Base-by-base conservation (phyloP, 768 basidiomycete species). In the Lentinula sp. region DNA sequence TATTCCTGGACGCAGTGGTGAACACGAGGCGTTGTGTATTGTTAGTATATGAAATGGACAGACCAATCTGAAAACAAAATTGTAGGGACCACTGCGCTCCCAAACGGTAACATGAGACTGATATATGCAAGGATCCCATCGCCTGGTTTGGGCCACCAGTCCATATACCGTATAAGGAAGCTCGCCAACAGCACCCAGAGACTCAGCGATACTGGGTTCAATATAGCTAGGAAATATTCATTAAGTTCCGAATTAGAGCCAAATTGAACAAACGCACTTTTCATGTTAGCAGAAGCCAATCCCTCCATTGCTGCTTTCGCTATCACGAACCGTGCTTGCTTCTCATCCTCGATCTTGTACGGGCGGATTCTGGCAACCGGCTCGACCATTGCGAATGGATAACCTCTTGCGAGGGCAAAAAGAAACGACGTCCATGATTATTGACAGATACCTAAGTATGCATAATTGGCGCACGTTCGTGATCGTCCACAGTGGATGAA, bases 61-160 rank as follows among this genome's bases (percentile, higher is more conserved):
- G 63, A 90, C 91, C 91, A 91, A 69, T 93, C 91, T 48, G 87
- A 74, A 23, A 75, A 73, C 66, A 84, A 84, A 76, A 93, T 77
- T 12, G 91, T 65, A 0, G 86, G 87, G 36, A 88, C 80, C 1
- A 84, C 82, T 37, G 80, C 73, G 12, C 82, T 75, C 18, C 83
- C 90, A 66, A 93, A 82, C 6, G 85, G 83, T 5, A 89, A 87
- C n/a, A 90, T 46, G 0, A 86, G 82, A 18, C 71, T 72, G 9
- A 92, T 71, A 71, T 83, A 88, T 18, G 81, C 79, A 51, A 82
- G 52, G 28, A 71, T 62, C 7, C 83, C 80, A 61, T 75, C 66
- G 12, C 75, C 67, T 12, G 71, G 67, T 18, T 76, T 73, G 1
- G 91, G 90, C 88, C 87, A 91, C 87, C 85, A 87, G 18, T 78